Evolutionary conservation across 768 basidiomycete species (phyloP).

Genomic region (Tulasnella sp.): DNA sequence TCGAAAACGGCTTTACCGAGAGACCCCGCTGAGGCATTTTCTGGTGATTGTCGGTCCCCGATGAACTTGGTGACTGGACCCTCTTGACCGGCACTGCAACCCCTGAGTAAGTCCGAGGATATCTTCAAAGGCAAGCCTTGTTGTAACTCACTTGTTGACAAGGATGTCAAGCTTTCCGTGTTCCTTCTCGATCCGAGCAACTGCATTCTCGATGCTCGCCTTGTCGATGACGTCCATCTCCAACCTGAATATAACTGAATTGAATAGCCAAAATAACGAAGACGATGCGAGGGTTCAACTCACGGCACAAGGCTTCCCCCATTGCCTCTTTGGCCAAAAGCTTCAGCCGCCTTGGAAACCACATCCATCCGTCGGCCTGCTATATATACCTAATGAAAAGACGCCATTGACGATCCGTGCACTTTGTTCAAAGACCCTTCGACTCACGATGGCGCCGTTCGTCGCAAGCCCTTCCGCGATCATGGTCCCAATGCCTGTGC

Average conservation of each 20-base stretch:
- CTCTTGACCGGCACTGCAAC: conserved; percentile 55
- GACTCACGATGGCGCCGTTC: conserved; percentile 56
- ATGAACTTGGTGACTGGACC: conserved; percentile 43
- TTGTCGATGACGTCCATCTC: conserved; percentile 64
- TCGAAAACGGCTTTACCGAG: conserved; percentile 60
- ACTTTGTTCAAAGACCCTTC: neutral
- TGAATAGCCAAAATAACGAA: neutral
- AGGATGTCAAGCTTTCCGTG: conserved; percentile 69
- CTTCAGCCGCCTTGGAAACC: conserved; percentile 32
- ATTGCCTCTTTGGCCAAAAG: conserved; percentile 26
- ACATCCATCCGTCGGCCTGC: conserved; percentile 57
- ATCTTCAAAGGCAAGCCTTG: neutral
- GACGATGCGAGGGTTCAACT: conserved; percentile 18
- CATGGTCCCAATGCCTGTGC: conserved; percentile 36
- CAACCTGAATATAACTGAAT: conserved; percentile 3
- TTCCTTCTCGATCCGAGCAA: conserved; percentile 40
- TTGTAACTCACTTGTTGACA: conserved; percentile 57
- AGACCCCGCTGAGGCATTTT: conserved; percentile 46
- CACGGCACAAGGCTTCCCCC: conserved; percentile 50
- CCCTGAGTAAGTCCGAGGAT: neutral
- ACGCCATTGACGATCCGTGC: neutral
- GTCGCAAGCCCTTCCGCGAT: conserved; percentile 63
- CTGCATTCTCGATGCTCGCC: conserved; percentile 47
- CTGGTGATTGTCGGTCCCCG: conserved; percentile 31
- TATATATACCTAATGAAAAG: conserved; percentile 38